These are phyloP conservation scores for Wolfiporia cocos DNA, from an alignment of 1,284 basidiomycete species.

Conservation along the genomic window DNA sequence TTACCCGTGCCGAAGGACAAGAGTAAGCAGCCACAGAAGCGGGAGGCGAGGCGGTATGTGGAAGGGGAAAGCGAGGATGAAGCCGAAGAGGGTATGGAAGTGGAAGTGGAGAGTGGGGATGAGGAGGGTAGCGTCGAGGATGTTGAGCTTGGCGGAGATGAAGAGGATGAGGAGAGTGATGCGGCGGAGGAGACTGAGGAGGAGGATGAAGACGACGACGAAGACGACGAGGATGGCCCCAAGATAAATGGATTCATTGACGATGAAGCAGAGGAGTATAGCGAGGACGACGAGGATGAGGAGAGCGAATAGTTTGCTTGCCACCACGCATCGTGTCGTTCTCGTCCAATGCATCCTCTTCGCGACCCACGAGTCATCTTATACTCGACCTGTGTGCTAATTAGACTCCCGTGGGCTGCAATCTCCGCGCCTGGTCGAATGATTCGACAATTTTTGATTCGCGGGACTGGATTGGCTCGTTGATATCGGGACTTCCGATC, in stretches of 20 bases:
- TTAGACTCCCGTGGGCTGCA: too few species aligned
- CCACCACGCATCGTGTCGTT: too few species aligned
- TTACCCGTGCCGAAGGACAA: constrained; percentile 36
- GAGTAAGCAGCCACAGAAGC: constrained; percentile 22
- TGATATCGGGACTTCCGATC: too few species aligned
- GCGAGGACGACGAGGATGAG: constrained; percentile 51
- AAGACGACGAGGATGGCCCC: constrained; percentile 35
- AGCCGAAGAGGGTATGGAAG: constrained; percentile 49
- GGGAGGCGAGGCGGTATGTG: constrained; percentile 53
- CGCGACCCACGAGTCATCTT: too few species aligned
- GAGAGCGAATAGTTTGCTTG: constrained; percentile 34
- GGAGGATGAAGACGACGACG: constrained; percentile 39
- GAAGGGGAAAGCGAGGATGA: constrained; percentile 74
- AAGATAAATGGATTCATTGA: constrained; percentile 62
- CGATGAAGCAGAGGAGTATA: constrained; percentile 69
- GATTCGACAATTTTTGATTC: too few species aligned
- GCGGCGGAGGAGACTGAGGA: constrained; percentile 48
- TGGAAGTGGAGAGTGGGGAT: constrained; percentile 56
- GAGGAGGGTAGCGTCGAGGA: constrained; percentile 70
- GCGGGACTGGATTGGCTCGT: too few species aligned
- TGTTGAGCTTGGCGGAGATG: constrained; percentile 73
- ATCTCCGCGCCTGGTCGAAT: too few species aligned
- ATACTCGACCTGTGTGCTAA: too few species aligned
- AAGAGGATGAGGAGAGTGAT: constrained; percentile 47
- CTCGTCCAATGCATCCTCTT: too few species aligned